These are phyloP conservation scores for Alternaria gaisen DNA, from an alignment of 2,329 filamentous ascomycete species.

Conservation along the genomic window DNA sequence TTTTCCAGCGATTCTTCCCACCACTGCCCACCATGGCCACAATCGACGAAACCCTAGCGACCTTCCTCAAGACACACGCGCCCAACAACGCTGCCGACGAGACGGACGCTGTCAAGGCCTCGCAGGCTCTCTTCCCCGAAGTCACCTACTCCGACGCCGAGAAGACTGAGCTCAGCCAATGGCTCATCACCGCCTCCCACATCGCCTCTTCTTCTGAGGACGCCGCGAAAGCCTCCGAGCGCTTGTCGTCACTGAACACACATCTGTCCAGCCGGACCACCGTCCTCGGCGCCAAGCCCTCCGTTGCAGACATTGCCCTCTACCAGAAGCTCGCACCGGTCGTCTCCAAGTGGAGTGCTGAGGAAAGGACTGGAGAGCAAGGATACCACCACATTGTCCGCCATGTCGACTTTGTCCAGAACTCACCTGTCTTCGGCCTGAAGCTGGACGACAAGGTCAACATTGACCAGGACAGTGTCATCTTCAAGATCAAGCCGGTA, in stretches of 20 bases:
- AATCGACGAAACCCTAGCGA: constrained; percentile 46
- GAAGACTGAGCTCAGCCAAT: constrained; percentile 87
- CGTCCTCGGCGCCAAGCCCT: constrained; percentile 87
- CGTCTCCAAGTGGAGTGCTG: constrained; percentile 80
- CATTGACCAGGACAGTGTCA: constrained; percentile 80
- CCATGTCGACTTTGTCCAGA: constrained; percentile 93
- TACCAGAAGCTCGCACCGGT: constrained; percentile 80
- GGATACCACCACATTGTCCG: constrained; percentile 92
- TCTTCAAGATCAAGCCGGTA: constrained; percentile 87
- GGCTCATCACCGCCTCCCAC: constrained; percentile 79
- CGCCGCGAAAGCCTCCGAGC: constrained; percentile 64
- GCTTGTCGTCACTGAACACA: constrained; percentile 81
- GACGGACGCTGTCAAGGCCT: constrained; percentile 54
- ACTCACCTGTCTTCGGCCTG: constrained; percentile 75
- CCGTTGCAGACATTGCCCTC: constrained; percentile 83
- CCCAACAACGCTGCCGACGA: constrained; percentile 50
- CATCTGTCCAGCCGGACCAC: constrained; percentile 91
- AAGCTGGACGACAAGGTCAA: constrained; percentile 78
- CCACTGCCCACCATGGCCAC: constrained; percentile 46
- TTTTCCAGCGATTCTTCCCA: constrained; percentile 37
- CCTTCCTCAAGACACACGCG: constrained; percentile 49
- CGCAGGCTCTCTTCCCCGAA: constrained; percentile 71
- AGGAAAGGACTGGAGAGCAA: constrained; percentile 88
- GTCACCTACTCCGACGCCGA: constrained; percentile 79
- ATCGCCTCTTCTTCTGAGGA: constrained; percentile 70